Evolutionary conservation across 306 rosid species (phyloP).

Genomic region (Sophora flavescens): DNA sequence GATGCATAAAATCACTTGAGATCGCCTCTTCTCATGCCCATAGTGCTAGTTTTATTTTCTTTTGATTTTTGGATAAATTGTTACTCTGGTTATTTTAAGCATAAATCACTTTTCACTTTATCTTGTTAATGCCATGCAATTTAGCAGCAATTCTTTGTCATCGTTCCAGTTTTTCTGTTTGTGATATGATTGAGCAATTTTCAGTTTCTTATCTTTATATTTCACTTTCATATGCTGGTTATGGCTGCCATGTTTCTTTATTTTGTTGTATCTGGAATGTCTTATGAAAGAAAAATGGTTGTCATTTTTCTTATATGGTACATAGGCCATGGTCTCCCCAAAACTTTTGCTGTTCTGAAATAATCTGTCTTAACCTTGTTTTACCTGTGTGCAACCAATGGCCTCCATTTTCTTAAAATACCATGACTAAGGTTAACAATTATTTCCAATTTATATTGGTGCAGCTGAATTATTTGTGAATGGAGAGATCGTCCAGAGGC

Average conservation of each 20-base stretch:
- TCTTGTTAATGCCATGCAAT: neutral
- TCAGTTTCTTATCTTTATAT: neutral
- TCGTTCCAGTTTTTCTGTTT: neutral
- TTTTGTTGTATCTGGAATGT: neutral
- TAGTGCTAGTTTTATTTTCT: neutral
- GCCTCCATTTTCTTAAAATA: neutral
- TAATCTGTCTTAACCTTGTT: neutral
- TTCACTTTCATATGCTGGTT: neutral
- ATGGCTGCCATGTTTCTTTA: neutral
- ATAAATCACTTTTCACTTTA: neutral
- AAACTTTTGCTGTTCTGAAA: neutral
- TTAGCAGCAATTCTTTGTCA: neutral
- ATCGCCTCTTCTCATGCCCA: neutral
- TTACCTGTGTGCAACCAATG: neutral
- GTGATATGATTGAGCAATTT: neutral
- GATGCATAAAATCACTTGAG: conserved; percentile 42
- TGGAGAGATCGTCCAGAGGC: conserved; percentile 94
- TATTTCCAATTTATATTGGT: conserved; percentile 25
- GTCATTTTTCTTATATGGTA: neutral
- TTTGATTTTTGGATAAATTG: neutral
- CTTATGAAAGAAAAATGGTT: neutral
- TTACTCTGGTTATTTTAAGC: too few relatives aligned
- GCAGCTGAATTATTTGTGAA: conserved; percentile 93
- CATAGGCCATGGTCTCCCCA: neutral
- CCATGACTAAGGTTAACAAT: neutral